Evolutionary conservation across 345 rosid species (phyloP), one percentile per base, ranked within the genome.

Genomic region (Diplotaxis tenuifolia): DNA sequence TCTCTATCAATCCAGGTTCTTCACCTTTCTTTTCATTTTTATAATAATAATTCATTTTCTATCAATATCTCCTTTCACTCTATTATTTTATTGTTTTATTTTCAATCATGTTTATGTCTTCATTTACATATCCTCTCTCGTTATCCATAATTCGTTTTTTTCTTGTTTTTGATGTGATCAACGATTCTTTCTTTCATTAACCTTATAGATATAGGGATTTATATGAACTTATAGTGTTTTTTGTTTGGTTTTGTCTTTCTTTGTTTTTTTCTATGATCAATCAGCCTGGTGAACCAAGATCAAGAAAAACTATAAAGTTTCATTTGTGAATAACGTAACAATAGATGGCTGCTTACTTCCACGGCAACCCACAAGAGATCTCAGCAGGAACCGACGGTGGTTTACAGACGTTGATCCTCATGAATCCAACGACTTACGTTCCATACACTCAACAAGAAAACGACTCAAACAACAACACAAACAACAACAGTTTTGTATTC

Each of bases 351-450:
- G 83, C 92, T 27, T 91, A 87, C 83, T 91, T 80, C 73, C 89
- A 90, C 68, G 94, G 92, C 22, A 88, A 85, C 71, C 87, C 93
- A 0, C 89, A 95, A 0, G 96, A 95, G 28, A 82, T 92, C 34
- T 90, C 91, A 22, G 84, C 82, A 19, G 93, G 89, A 45, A 78
- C 83, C 27, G 82, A 86, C 29, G 93, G 90, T 58, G 97, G 98
- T 5, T 77, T 95, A 3, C 99, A 95, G 65, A 95, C 97, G 67
- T 95, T 94, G 28, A 82, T 91, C 12, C 92, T 94, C 67, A 94
- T 91, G 98, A 94, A 94, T 84, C 98, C 98, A 59, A 71, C 87
- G 19, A 78, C 87, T 28, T 95, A 95, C 73, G 96, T 89, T 68
- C 97, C 87, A 60, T 90, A 88, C 82, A 80, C 96, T 32, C 89